Evolutionary conservation across 1,284 basidiomycete genomes (phyloP).

Genomic region (Malassezia yamatoensis): DNA sequence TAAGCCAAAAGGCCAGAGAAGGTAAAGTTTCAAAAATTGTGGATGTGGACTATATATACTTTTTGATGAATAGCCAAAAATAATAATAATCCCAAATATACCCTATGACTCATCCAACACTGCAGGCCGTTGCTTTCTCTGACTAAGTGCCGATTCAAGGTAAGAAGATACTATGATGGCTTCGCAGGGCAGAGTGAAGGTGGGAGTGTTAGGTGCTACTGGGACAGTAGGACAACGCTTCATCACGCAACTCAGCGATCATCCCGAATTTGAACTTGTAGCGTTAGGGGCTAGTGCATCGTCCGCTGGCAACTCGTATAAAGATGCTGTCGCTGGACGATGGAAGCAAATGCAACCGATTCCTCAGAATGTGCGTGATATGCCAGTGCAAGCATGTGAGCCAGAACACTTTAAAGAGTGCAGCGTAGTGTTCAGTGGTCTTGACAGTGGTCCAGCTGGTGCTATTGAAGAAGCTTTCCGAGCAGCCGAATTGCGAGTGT

Average conservation of each 20-base stretch:
- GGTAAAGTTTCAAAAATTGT: conserved; percentile 14
- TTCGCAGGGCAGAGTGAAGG: conserved; percentile 55
- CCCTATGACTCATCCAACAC: background rate
- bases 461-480: conserved; percentile 85
- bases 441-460: conserved; percentile 87
- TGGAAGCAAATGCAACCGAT: conserved; percentile 86
- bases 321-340: conserved; percentile 57
- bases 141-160: conserved; percentile 10
- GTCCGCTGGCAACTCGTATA: conserved; percentile 77
- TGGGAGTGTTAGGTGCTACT: conserved; percentile 89
- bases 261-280: conserved; percentile 83
- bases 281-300: conserved; percentile 79
- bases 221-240: conserved; percentile 59
- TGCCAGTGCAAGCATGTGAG: conserved; percentile 69
- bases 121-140: conserved; percentile 10
- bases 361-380: conserved; percentile 59
- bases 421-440: conserved; percentile 80
- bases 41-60: conserved; percentile 10
- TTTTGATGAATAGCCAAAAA: background rate
- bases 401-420: conserved; percentile 72
- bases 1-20: conserved; percentile 33
- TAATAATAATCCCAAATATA: too few species aligned
- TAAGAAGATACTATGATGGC: background rate
- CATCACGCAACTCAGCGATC: conserved; percentile 72
- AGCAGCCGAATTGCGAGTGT: conserved; percentile 76